Evolutionary conservation across 306 rosid genomes (phyloP).

Genomic region (Elaeagnus macrophylla): DNA sequence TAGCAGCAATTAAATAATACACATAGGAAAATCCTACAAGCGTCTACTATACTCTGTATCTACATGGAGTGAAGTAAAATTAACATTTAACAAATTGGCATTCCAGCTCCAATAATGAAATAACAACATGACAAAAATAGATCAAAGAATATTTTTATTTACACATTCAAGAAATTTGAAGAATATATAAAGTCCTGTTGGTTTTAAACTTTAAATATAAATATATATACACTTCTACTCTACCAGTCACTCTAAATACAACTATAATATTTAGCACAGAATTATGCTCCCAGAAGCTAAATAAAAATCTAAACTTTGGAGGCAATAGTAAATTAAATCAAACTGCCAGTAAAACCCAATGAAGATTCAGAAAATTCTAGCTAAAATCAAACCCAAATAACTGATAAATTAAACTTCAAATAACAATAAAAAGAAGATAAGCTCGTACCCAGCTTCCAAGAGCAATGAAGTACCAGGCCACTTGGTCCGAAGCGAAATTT

Average conservation of each 20-base stretch:
- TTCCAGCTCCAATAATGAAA: too few species aligned
- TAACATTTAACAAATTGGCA: too few species aligned
- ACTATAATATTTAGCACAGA: too few species aligned
- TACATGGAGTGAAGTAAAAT: too few species aligned
- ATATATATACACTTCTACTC: too few species aligned
- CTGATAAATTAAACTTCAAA: background rate
- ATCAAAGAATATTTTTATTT: background rate
- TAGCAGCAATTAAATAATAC: conserved; percentile 5
- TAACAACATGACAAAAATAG: background rate
- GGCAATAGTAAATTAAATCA: too few species aligned
- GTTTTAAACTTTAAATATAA: too few species aligned
- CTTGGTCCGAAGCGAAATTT: conserved; percentile 62
- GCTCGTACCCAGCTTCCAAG: conserved; percentile 76
- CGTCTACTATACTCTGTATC: background rate
- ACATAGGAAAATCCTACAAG: background rate
- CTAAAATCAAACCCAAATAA: background rate
- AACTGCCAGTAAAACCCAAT: background rate
- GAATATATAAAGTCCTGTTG: background rate
- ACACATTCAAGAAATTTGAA: background rate
- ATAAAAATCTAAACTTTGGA: too few species aligned
- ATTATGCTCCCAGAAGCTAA: too few species aligned
- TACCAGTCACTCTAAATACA: too few species aligned
- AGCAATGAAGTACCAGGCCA: conserved; percentile 89
- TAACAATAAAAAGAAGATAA: background rate
- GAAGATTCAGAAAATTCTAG: background rate